phyloP scores from a whole-genome alignment of 169 alveolate species.

The Eimeria sp. region DNA sequence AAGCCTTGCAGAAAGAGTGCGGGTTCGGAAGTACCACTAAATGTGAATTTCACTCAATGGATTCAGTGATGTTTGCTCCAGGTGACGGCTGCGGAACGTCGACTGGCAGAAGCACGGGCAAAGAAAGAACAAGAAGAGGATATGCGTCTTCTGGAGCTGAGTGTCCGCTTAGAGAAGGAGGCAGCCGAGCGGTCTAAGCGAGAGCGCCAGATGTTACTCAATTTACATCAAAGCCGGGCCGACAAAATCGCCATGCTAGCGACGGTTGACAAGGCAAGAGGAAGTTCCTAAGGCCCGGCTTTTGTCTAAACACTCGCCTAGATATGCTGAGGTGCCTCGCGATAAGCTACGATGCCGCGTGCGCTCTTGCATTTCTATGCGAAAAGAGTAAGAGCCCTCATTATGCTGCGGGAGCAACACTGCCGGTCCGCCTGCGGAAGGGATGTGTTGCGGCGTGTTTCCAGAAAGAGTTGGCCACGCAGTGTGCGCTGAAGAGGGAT shows the following conservation, averaged over 20 bases:
- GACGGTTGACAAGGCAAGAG: constrained; percentile 65
- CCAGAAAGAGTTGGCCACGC: constrained; percentile 74
- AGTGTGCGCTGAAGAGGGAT: constrained; percentile 61
- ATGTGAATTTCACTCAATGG: not conserved
- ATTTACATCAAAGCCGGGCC: constrained; percentile 66
- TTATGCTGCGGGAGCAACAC: not conserved
- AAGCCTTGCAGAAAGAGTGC: not conserved
- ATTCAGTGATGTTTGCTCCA: not conserved
- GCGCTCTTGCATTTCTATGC: not conserved
- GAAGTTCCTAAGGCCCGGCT: not conserved
- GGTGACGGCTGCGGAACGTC: constrained; percentile 77
- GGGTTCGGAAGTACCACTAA: not conserved
- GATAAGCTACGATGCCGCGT: not conserved
- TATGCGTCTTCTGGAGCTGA: constrained; percentile 61
- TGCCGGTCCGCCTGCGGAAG: not conserved
- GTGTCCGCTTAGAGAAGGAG: constrained; percentile 63
- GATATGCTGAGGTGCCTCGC: not conserved
- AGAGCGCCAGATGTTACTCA: constrained; percentile 49
- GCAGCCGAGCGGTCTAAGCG: constrained; percentile 65
- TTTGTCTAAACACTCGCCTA: not conserved
- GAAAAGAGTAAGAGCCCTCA: not conserved
- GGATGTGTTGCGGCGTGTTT: not conserved
- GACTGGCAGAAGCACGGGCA: constrained; percentile 71
- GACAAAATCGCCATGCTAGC: constrained; percentile 72
- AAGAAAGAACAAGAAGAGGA: constrained; percentile 74